Percentiles rank a stretch among this genome's conserved stretches.
phyloP scores from a whole-genome alignment of 192 early-diverging fungal genomes.

The Tieghemiomyces parasiticus region DNA sequence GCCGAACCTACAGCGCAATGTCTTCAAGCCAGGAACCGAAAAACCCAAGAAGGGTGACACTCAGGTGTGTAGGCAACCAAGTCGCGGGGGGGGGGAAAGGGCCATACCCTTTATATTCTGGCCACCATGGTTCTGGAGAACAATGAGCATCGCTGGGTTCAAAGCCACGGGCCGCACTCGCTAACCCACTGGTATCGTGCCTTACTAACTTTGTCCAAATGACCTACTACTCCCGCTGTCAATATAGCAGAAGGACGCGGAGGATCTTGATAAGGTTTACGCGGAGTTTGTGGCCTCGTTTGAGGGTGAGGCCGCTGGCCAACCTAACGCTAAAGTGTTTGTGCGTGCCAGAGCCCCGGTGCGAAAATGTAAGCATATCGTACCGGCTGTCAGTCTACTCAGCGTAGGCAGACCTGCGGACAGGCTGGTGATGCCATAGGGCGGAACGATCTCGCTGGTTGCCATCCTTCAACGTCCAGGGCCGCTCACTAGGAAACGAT shows the following conservation, averaged over 20 bases:
- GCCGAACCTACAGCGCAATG: too few species aligned
- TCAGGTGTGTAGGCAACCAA: background rate
- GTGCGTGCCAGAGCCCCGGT: slow-evolving; percentile 32
- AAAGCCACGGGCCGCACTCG: background rate
- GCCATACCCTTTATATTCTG: background rate
- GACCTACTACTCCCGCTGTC: background rate
- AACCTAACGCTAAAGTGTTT: slow-evolving; percentile 31
- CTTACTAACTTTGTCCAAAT: background rate
- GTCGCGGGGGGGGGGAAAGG: background rate
- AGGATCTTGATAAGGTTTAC: slow-evolving; percentile 63
- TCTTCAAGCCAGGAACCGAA: too few species aligned
- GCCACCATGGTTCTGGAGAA: background rate
- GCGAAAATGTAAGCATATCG: too few species aligned
- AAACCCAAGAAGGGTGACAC: too few species aligned
- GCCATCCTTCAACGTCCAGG: too few species aligned
- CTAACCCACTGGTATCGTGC: background rate
- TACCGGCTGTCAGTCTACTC: too few species aligned
- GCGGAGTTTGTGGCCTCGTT: slow-evolving; percentile 72
- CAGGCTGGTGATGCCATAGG: too few species aligned
- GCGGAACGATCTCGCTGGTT: too few species aligned
- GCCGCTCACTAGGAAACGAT: too few species aligned
- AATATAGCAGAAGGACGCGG: slow-evolving; percentile 41
- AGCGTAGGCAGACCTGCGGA: too few species aligned
- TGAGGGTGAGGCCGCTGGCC: slow-evolving; percentile 35
- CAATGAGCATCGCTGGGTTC: background rate